phyloP scores from a whole-genome alignment of 257 asterid species.

The Lantana camara region DNA sequence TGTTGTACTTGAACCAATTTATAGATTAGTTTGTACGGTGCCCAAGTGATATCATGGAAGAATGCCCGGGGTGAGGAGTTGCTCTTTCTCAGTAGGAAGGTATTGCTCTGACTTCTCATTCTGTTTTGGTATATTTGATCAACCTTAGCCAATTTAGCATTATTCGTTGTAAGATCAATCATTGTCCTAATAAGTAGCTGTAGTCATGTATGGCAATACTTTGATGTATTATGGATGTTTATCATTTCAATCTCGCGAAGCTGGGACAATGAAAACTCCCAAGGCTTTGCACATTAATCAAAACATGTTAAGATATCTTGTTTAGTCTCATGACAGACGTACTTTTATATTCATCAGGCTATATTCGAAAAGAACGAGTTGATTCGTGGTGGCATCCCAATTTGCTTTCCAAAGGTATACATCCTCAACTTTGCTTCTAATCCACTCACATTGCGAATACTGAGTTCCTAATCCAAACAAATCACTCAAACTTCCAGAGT shows the following conservation, averaged over 20 bases:
- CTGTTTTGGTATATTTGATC: too few relatives aligned
- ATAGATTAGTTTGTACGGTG: too few relatives aligned
- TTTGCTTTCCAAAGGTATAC: conserved; percentile 71
- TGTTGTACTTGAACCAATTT: too few relatives aligned
- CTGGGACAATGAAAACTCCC: not conserved
- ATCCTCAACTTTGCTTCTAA: conserved; percentile 22
- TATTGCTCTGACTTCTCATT: not conserved
- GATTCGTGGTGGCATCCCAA: conserved; percentile 80
- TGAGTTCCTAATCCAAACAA: not conserved
- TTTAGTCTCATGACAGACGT: not conserved
- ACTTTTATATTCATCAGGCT: conserved; percentile 34
- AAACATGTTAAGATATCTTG: not conserved
- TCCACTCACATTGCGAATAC: conserved; percentile 11
- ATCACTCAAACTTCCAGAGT: conserved; percentile 42
- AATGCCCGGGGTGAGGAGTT: conserved; percentile 65
- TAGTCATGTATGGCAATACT: not conserved
- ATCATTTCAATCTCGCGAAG: not conserved
- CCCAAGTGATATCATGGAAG: too few relatives aligned
- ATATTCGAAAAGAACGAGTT: conserved; percentile 56
- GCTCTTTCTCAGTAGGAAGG: conserved; percentile 67
- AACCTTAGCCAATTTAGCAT: too few relatives aligned
- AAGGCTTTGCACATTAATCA: not conserved
- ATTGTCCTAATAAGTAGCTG: not conserved
- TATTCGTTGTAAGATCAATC: not conserved
- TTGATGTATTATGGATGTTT: not conserved